A percentile compares a stretch with the other conserved stretches of the same genome.
Conservation (phyloP, 2,329 filamentous ascomycete genomes). For the Lecanicillium sp. region DNA sequence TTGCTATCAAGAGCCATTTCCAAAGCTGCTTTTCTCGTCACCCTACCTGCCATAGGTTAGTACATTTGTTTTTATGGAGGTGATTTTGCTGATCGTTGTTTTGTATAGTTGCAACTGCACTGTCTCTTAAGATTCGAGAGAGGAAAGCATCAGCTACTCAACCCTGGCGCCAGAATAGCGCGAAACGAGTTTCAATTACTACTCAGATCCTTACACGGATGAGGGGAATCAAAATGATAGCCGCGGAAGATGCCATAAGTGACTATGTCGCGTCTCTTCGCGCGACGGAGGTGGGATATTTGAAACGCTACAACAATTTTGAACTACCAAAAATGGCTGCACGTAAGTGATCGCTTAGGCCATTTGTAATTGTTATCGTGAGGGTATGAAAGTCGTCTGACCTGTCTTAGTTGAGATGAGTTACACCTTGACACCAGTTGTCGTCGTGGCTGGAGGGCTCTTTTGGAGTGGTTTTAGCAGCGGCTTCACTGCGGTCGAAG, state of each 20-base stretch:
- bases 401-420: slow-evolving; percentile 3
- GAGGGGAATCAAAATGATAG: slow-evolving; percentile 29
- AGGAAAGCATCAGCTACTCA: slow-evolving; percentile 1
- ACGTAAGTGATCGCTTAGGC: too few relatives aligned
- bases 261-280: slow-evolving; percentile 11
- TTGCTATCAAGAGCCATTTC: slow-evolving; percentile 6
- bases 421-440: slow-evolving; percentile 3
- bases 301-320: slow-evolving; percentile 1
- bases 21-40: slow-evolving; percentile 4
- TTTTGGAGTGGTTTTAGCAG: slow-evolving; percentile 5
- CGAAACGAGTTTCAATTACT: slow-evolving; percentile 5
- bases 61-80: background rate
- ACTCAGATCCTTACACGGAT: slow-evolving; percentile 20
- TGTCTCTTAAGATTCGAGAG: slow-evolving; percentile 4
- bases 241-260: slow-evolving; percentile 14
- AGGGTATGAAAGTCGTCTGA: background rate
- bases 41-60: slow-evolving; percentile 1
- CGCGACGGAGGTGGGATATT: slow-evolving; percentile 10
- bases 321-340: background rate
- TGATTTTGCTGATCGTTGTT: too few relatives aligned
- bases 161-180: slow-evolving; percentile 6
- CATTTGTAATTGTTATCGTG: too few relatives aligned
- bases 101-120: too few relatives aligned
- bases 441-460: slow-evolving; percentile 6
- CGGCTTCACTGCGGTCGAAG: slow-evolving; percentile 2